Evolutionary conservation across 495 filamentous ascomycete species (phyloP), one percentile per base, ranked within the genome.

Genomic region (Peziza echinospora): DNA sequence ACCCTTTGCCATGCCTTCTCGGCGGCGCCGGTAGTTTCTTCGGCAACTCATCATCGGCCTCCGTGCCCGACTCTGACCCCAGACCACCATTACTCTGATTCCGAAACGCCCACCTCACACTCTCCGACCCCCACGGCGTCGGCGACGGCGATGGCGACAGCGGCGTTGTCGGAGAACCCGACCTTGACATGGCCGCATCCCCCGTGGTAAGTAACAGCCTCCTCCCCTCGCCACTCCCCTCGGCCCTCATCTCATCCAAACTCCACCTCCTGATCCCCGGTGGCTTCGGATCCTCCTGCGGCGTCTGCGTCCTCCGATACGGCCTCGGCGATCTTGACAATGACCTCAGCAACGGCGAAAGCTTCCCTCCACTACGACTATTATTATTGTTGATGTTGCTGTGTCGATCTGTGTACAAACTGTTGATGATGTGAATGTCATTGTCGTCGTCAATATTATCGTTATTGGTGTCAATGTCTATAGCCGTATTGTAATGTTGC

Each of bases 1-100:
- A 60, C 26, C 51, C 42, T n/a, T 49, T 55, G 21, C 49, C 45
- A 16, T 47, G 47, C 52, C 48, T 55, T 44, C 49, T 45, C 25
- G 50, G 56, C 8, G 56, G 56, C n/a, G 56, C 56, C 24, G 52
- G 56, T 2, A 59, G 48, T 41, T 50, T 48, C 47, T 46, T 52
- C 9, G 56, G 54, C 46, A 59, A 45, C 24, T 59, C 56, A 48
- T 59, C 56, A 19, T 59, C 56, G 13, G 56, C 56, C 26, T 59
- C 56, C 0, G 56, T 59, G 5, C 56, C 56, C 7, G 56, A 59
- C 43, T 59, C 56, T 2, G 56, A 58, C 2, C 52, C 52, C 3
- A 37, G 19, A 37, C 30, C 19, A 11, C 13, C 3, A 4, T 17
- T 17, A n/a, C n/a, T n/a, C 19, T 37, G 30, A 7, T 37, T 37